Evolutionary conservation across 2,329 filamentous ascomycete genomes (phyloP), one percentile per base, ranked within the genome.

Genomic region (Neoscytalidium dimidiatum): DNA sequence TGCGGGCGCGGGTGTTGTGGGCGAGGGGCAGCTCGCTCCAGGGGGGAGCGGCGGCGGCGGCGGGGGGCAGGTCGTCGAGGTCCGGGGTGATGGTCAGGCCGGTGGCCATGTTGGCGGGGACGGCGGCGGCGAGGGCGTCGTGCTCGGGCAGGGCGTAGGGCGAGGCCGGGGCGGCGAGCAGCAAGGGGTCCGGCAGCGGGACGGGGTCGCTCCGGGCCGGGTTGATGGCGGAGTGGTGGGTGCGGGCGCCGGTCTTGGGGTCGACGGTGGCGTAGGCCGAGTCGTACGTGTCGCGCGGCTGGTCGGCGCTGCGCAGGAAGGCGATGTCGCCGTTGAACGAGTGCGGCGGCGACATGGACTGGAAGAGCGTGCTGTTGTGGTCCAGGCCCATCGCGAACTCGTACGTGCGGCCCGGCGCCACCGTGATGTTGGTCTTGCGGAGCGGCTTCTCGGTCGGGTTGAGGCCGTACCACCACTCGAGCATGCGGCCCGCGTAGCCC

Each of bases 371-470:
- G 6, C 83, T 82, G 52, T 80, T 77, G 68, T 83, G 85, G 71
- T 86, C 84, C 7, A 85, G 74, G 3, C 83, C 82, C 13, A 85
- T 82, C 3, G 80, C 80, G 64, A 79, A 85, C 61, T 86, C 84
- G 68, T 83, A 82, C 3, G 75, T 76, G 14, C 72, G 75, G 7
- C 75, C 78, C 0, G 73, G 66, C 23, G 78, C 71, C 1, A 80
- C 71, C 14, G 70, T 63, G 44, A 62, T 46, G 62, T 58, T 62
- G 43, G 58, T 62, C 28, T 23, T 56, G 26, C 48, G 48, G 35
- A 44, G 48, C 9, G 48, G 35, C 49, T 9, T 64, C 35, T 43
- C 48, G 35, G 35, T 26, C 31, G 48, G 48, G 26, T 46, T 64
- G 35, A 56, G 38, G 5, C 60, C 48, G 14, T 64, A 57, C 51